Evolutionary conservation across 345 rosid species (phyloP), one percentile per base, ranked within the genome.

Genomic region (Eucalyptus rudis): DNA sequence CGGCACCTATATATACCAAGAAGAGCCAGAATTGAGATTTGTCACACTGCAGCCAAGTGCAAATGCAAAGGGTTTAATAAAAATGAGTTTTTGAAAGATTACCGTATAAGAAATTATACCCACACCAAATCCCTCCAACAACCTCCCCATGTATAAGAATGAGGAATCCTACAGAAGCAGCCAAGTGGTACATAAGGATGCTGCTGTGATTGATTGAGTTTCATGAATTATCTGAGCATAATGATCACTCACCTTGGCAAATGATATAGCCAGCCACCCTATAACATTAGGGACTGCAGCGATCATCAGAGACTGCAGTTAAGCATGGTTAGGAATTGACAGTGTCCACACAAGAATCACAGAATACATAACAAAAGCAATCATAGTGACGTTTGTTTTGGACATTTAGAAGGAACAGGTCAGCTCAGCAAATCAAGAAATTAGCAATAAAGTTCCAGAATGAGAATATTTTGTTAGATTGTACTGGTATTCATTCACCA

Each of bases 51-150:
- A 86, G 87, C 59, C 29, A 33, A 56, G 87, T 51, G 29, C 62
- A 51, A 45, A 12, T 45, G 58, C 49, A 86, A 58, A 62, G 81
- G 89, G 71, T 59, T 84, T 13, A 47, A 40, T 27, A 24, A n/a
- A 79, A 68, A 85, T 25, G 40, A 59, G 40, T 22, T 51, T 62
- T 89, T 13, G 24, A 31, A 31, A 49, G 40, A 49, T 89, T 93
- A 96, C 98, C 95, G 94, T 92, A 87, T 94, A 96, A 33, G 98
- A 96, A 89, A 96, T 96, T 81, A 95, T 92, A 54, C 98, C 98
- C 29, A 96, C 97, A 19, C 98, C 97, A 88, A 96, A 96, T 45
- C 98, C 98, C 89, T 91, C 96, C 90, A 96, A 90, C 92, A 96
- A 92, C 90, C 98, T 94, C 90, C 98, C 98, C 97, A 96, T 90